Conservation (phyloP, 768 basidiomycete genomes). For the Cystofilobasidium macerans region DNA sequence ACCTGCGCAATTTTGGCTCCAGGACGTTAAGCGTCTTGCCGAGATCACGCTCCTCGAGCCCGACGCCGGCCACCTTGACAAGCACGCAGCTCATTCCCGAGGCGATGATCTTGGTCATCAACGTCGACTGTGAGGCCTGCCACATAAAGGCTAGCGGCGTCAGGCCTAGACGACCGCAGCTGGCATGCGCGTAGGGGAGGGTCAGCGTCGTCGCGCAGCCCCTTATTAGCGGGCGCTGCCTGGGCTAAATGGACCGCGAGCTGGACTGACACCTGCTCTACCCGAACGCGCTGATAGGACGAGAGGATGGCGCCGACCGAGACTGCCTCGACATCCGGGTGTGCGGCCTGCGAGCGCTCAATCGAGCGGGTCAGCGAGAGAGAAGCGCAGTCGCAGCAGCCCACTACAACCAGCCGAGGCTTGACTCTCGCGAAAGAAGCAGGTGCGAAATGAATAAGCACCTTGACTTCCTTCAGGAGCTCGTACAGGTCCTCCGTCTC, state of each 20-base stretch:
- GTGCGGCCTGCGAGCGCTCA: constrained; percentile 46
- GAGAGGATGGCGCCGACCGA: constrained; percentile 95
- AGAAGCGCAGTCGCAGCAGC: neutral
- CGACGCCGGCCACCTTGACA: constrained; percentile 94
- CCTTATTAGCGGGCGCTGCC: neutral
- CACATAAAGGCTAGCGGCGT: constrained; percentile 81
- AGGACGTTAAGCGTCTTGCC: constrained; percentile 64
- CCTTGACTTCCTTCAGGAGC: constrained; percentile 66
- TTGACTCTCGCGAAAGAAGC: no score
- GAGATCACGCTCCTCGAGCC: constrained; percentile 64
- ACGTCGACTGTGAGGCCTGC: constrained; percentile 78
- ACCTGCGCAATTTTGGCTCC: constrained; percentile 56
- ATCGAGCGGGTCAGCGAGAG: no score
- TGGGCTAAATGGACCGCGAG: neutral
- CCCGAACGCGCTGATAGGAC: constrained; percentile 89
- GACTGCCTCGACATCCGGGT: constrained; percentile 74
- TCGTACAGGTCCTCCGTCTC: constrained; percentile 89
- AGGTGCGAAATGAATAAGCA: constrained; percentile 37
- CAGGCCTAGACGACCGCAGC: constrained; percentile 67
- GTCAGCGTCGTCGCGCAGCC: no score
- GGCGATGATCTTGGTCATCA: constrained; percentile 75
- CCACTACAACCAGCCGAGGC: neutral
- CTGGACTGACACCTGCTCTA: constrained; percentile 80
- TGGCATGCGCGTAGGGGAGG: constrained; percentile 33
- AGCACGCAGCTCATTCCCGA: constrained; percentile 68